Conservation (phyloP, 2,329 filamentous ascomycete species). For the Alternaria conjuncta region DNA sequence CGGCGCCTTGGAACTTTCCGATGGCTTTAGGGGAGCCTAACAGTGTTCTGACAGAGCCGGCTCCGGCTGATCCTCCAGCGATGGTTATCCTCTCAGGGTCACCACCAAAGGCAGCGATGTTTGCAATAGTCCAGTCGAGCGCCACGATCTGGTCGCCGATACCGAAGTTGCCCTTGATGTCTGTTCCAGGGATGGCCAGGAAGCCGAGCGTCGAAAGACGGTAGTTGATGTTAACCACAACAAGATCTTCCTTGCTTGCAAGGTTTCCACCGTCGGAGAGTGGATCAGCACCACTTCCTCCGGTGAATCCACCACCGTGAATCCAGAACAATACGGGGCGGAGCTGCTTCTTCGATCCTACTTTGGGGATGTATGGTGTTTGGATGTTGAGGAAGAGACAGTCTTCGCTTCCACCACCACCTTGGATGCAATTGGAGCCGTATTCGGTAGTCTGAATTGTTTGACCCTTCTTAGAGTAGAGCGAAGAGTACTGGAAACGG, state of each 20-base stretch:
- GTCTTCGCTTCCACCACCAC: conserved; percentile 52
- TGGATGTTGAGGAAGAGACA: conserved; percentile 60
- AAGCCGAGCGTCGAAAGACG: conserved; percentile 65
- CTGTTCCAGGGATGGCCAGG: conserved; percentile 62
- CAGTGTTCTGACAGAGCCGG: conserved; percentile 63
- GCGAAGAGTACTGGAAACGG: conserved; percentile 56
- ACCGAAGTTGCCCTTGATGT: conserved; percentile 62
- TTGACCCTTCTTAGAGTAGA: conserved; percentile 55
- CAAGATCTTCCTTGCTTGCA: conserved; percentile 64
- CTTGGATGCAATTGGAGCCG: conserved; percentile 54
- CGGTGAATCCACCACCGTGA: conserved; percentile 63
- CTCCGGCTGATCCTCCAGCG: conserved; percentile 59
- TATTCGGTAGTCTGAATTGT: conserved; percentile 56
- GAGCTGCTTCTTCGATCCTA: conserved; percentile 48
- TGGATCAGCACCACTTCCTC: conserved; percentile 50
- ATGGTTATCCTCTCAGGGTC: conserved; percentile 56
- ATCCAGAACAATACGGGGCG: conserved; percentile 60
- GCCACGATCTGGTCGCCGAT: conserved; percentile 60
- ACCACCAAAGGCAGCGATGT: conserved; percentile 57
- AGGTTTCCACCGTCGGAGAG: conserved; percentile 62
- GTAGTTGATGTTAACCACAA: conserved; percentile 67
- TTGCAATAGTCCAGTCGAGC: conserved; percentile 55
- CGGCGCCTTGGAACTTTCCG: conserved; percentile 55
- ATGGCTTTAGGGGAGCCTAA: conserved; percentile 59
- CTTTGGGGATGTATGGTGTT: conserved; percentile 49